Conservation (phyloP, 2,329 filamentous ascomycete species). For the Aspergillus sp. region DNA sequence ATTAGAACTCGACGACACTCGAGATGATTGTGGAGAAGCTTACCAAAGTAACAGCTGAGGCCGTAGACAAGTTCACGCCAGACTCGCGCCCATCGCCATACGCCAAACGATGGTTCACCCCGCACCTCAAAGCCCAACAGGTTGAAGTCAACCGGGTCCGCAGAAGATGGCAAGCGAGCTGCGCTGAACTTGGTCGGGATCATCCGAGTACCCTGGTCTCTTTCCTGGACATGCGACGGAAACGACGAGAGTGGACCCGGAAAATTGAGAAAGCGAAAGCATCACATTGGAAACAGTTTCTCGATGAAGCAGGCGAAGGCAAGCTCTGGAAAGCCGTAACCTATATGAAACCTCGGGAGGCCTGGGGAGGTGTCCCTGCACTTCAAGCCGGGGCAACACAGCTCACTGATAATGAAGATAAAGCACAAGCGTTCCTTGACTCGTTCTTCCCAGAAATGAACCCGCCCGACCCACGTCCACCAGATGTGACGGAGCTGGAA, state of each 20-base stretch:
- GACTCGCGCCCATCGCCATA: conserved; percentile 10
- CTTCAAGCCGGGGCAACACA: conserved; percentile 7
- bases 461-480: not conserved
- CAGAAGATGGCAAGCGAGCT: conserved; percentile 12
- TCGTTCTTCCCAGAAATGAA: conserved; percentile 13
- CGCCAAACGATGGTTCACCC: conserved; percentile 16
- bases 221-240: not conserved
- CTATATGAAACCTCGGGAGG: conserved; percentile 9
- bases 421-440: conserved; percentile 12
- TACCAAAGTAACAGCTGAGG: conserved; percentile 1
- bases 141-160: conserved; percentile 11
- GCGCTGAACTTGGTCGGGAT: conserved; percentile 3
- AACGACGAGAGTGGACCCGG: conserved; percentile 6
- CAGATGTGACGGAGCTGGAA: conserved; percentile 1
- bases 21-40: conserved; percentile 3
- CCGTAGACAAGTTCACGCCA: conserved; percentile 10
- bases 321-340: conserved; percentile 13
- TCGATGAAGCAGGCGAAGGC: conserved; percentile 13
- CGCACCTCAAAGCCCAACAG: conserved; percentile 12
- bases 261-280: conserved; percentile 7
- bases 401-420: conserved; percentile 12
- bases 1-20: not conserved
- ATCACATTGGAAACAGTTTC: conserved; percentile 13
- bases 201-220: conserved; percentile 1
- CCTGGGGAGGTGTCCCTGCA: conserved; percentile 10